A percentile compares a stretch with the other conserved stretches of the same genome.
Conservation (phyloP, 768 basidiomycete species). For the Hygrophorus russula region DNA sequence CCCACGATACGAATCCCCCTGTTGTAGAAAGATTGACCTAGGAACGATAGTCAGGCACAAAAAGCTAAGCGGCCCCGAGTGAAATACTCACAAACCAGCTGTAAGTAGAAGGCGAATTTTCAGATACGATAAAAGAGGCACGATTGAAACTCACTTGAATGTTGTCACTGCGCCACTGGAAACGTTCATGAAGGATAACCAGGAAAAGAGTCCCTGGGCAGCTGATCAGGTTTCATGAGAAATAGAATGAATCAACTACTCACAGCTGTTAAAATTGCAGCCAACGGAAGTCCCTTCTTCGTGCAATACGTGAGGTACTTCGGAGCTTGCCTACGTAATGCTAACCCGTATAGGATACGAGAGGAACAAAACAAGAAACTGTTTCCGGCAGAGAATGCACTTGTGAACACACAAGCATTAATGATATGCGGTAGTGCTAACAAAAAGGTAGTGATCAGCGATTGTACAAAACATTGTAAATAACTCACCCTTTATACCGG, state of each 20-base stretch:
- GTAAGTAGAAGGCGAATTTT: conserved; percentile 1
- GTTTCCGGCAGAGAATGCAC: conserved; percentile 64
- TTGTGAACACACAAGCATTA: conserved; percentile 62
- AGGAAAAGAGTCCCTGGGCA: conserved; percentile 27
- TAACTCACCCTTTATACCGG: conserved; percentile 50
- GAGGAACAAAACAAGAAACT: conserved; percentile 49
- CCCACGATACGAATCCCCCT: conserved; percentile 61
- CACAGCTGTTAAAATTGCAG: conserved; percentile 25
- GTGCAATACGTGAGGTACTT: conserved; percentile 32
- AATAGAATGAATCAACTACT: conserved; percentile 8
- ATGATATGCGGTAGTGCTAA: conserved; percentile 53
- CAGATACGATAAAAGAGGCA: background rate
- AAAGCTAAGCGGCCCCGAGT: background rate
- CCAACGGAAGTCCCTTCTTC: conserved; percentile 35
- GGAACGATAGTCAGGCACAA: conserved; percentile 13
- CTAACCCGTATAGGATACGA: conserved; percentile 43
- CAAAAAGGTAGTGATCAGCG: background rate
- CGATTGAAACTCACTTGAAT: conserved; percentile 31
- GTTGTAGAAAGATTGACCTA: conserved; percentile 58
- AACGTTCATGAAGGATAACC: conserved; percentile 58
- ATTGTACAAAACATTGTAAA: conserved; percentile 10
- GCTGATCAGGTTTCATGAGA: background rate
- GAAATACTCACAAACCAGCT: conserved; percentile 10
- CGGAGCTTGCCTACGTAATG: conserved; percentile 40
- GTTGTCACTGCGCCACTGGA: conserved; percentile 43